Evolutionary conservation across 2,329 filamentous ascomycete genomes (phyloP).

Genomic region (Clarireedia monteithiana): DNA sequence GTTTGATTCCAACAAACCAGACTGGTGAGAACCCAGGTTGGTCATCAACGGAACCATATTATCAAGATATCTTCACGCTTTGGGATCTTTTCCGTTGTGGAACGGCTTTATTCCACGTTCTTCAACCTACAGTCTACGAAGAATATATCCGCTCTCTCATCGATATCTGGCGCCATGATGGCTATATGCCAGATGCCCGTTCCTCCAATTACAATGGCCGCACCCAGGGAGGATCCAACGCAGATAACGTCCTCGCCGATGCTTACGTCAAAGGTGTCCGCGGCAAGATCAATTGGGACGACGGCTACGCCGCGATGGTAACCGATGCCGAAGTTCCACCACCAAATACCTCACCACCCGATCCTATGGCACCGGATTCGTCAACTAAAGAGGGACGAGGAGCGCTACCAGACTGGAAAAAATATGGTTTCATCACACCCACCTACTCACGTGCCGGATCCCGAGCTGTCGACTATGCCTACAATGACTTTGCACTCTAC

Average conservation of each 20-base stretch:
- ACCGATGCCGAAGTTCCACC: conserved; percentile 60
- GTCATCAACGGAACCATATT: conserved; percentile 58
- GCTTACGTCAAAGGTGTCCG: conserved; percentile 60
- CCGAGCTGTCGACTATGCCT: conserved; percentile 57
- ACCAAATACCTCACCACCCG: conserved; percentile 49
- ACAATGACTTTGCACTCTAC: conserved; percentile 60
- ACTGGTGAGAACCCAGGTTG: conserved; percentile 65
- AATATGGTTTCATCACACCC: conserved; percentile 57
- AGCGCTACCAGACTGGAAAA: conserved; percentile 61
- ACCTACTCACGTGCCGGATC: conserved; percentile 53
- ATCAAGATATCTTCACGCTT: conserved; percentile 63
- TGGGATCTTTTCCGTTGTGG: conserved; percentile 60
- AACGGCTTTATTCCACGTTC: conserved; percentile 55
- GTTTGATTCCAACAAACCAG: conserved; percentile 47
- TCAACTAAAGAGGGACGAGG: conserved; percentile 62
- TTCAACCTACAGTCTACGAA: conserved; percentile 55
- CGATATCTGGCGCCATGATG: conserved; percentile 58
- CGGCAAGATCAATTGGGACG: conserved; percentile 55
- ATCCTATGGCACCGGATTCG: conserved; percentile 43
- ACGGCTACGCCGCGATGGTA: conserved; percentile 54
- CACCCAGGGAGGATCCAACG: conserved; percentile 62
- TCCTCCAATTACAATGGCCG: conserved; percentile 64
- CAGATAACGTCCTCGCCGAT: conserved; percentile 65
- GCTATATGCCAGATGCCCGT: conserved; percentile 57
- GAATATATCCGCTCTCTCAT: conserved; percentile 60